phyloP scores from a whole-genome alignment of 805 yeast species.

The Starmerella gropengiesseri region DNA sequence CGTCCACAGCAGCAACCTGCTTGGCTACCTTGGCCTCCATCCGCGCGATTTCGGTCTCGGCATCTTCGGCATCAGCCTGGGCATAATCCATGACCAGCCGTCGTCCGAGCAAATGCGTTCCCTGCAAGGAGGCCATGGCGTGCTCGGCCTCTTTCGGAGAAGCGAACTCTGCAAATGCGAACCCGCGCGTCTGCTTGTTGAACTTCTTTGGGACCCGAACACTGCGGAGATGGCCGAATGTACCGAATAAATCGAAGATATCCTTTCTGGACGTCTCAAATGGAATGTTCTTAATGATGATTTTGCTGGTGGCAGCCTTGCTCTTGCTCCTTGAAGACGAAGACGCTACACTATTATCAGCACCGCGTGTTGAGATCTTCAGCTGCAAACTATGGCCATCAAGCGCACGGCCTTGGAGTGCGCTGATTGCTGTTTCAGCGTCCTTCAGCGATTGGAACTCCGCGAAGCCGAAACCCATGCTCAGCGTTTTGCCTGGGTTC shows the following conservation, averaged over 20 bases:
- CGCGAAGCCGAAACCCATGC: constrained; percentile 97
- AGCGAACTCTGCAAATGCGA: constrained; percentile 90
- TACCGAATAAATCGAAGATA: constrained; percentile 80
- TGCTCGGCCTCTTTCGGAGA: constrained; percentile 81
- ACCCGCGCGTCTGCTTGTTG: constrained; percentile 90
- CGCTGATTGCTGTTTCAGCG: constrained; percentile 64
- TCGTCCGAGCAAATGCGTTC: constrained; percentile 94
- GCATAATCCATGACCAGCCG: constrained; percentile 90
- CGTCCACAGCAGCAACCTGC: constrained; percentile 67
- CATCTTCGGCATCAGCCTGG: constrained; percentile 65
- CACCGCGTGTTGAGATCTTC: constrained; percentile 72
- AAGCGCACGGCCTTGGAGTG: constrained; percentile 63
- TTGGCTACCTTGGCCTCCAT: constrained; percentile 78
- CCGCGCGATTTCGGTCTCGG: constrained; percentile 79
- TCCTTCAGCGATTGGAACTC: constrained; percentile 72
- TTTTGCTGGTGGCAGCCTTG: constrained; percentile 37
- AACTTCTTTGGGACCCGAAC: constrained; percentile 94
- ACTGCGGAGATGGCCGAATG: constrained; percentile 89
- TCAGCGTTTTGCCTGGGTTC: constrained; percentile 49
- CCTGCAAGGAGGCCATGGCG: constrained; percentile 87
- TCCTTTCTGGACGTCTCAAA: constrained; percentile 92
- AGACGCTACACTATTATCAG: constrained; percentile 25
- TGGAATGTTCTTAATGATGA: constrained; percentile 92
- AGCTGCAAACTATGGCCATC: constrained; percentile 87
- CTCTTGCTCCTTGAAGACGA: constrained; percentile 14